phyloP scores from a whole-genome alignment of 306 rosid genomes.

The Rubus parviflorus region DNA sequence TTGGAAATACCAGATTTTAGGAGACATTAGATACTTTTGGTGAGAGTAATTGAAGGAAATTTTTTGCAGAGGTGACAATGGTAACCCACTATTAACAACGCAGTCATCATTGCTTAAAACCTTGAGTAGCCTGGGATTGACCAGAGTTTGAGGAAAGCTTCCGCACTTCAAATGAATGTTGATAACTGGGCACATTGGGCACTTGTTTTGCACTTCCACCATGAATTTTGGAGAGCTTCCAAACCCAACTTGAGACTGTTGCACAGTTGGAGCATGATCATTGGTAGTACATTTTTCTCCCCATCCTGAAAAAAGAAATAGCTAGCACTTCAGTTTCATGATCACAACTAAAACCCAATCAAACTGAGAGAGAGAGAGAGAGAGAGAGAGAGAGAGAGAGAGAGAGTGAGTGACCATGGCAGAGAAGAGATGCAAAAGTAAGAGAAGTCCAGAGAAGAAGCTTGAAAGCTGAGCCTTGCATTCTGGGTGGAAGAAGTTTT shows the following conservation, averaged over 20 bases:
- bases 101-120: constrained; percentile 22
- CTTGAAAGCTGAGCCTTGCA: constrained; percentile 28
- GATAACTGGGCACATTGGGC: constrained; percentile 44
- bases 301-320: constrained; percentile 17
- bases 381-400: neutral
- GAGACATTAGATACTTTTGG: constrained; percentile 26
- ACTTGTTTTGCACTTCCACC: constrained; percentile 36
- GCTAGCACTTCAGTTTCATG: too few species aligned
- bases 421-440: constrained; percentile 23
- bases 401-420: constrained; percentile 22
- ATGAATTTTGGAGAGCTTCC: constrained; percentile 28
- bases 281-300: constrained; percentile 14
- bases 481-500: constrained; percentile 1
- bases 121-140: constrained; percentile 31
- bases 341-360: neutral
- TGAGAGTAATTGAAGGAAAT: constrained; percentile 38
- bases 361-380: neutral
- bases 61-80: constrained; percentile 31
- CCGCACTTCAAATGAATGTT: constrained; percentile 41
- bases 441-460: constrained; percentile 24
- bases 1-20: constrained; percentile 37
- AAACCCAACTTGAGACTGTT: constrained; percentile 32
- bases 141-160: constrained; percentile 39
- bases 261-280: constrained; percentile 27
- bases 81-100: constrained; percentile 30